Base-by-base conservation (phyloP, 106 monocot genomes). In the Dendrobium chrysotoxum region DNA sequence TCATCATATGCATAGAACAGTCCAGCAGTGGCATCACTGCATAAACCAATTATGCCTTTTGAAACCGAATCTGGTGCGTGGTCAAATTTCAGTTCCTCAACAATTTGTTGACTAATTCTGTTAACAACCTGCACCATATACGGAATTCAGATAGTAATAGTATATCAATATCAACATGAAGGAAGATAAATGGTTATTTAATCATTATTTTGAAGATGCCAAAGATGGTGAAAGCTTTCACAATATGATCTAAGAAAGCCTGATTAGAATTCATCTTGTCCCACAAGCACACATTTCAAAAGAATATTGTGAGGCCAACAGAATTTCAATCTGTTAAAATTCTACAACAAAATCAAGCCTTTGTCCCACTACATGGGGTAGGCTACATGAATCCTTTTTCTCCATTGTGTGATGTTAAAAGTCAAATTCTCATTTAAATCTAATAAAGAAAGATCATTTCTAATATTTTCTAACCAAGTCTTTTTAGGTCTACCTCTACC, bases 1-100 rank as follows among this genome's bases (percentile, higher is more conserved):
- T 99, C 95, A 91, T 99, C 99, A 82, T 85, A 99, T 42, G 95
- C 93, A 85, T 90, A 99, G 70, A 99, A 99, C 40, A 99, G 74
- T 82, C 99, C 95, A 68, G 99, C 88, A 81, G 90, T 87, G 57
- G 92, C 88, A 93, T 99, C 99, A 87, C 88, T 90, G 82, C 99
- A 99, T 31, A 99, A 79, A 17, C 95, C 99, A 80, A 93, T 90
- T 65, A 99, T 99, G 66, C 93, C 90, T 87, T 90, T 97, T 13
- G 92, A 89, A 77, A 76, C 78, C 20, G 89, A 91, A 47, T 95
- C 99, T 83, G 91, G 87, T 68, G 78, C 80, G 84, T 89, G 80
- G 85, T 99, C 95, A 87, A 99, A 91, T 87, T 86, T 91, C 67
- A 99, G 84, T 81, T 99, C 99, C 80, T 99, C 93, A 12, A 93